phyloP scores from a whole-genome alignment of 1,139 yeast genomes.

The Schizosaccharomyces versatilis region DNA sequence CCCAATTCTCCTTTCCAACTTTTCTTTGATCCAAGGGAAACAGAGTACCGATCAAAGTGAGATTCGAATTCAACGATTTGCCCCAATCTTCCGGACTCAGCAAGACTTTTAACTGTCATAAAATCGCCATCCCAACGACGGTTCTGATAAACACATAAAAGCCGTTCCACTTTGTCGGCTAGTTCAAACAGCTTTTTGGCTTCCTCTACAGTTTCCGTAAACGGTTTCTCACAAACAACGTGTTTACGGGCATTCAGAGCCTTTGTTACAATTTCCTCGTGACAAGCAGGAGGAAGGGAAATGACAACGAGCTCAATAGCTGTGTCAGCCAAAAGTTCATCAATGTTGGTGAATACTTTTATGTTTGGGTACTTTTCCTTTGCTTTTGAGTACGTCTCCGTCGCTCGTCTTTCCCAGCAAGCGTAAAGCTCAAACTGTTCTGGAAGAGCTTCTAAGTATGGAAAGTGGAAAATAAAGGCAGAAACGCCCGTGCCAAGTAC shows the following conservation, averaged over 20 bases:
- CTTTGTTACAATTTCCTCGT: slow-evolving; percentile 28
- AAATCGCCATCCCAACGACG: not conserved
- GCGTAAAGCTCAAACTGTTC: not conserved
- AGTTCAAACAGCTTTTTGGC: slow-evolving; percentile 21
- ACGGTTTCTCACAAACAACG: slow-evolving; percentile 41
- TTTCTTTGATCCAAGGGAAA: not conserved
- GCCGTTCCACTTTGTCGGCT: not conserved
- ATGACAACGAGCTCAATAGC: slow-evolving; percentile 35
- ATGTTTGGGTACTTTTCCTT: not conserved
- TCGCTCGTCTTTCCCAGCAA: not conserved
- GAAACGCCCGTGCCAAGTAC: not conserved
- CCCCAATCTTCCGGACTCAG: not conserved
- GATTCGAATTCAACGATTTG: not conserved
- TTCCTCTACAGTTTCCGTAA: slow-evolving; percentile 31
- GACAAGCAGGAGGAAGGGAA: slow-evolving; percentile 39
- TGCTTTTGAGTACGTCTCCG: not conserved
- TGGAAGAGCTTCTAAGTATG: not conserved
- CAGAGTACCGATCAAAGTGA: not conserved
- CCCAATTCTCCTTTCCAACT: not conserved
- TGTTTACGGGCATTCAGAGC: slow-evolving; percentile 33
- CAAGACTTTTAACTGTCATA: not conserved
- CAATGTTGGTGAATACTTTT: slow-evolving; percentile 14
- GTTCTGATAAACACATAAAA: not conserved
- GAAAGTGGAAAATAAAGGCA: not conserved
- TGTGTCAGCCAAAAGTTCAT: slow-evolving; percentile 24